phyloP scores from a whole-genome alignment of 2,329 filamentous ascomycete species.

The Ophiocordyceps australis region DNA sequence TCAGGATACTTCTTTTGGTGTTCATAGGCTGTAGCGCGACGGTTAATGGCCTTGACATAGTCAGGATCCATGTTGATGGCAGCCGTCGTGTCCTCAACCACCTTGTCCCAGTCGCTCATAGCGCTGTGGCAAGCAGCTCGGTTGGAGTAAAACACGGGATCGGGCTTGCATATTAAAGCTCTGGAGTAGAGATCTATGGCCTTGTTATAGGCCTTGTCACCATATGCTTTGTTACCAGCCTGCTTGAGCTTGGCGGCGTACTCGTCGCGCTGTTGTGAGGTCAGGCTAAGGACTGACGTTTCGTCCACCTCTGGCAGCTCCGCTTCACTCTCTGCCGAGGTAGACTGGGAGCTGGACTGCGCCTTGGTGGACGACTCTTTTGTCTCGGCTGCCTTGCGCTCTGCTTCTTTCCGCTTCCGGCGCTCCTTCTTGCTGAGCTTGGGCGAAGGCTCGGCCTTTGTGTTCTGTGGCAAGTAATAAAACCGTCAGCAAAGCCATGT shows the following conservation, averaged over 20 bases:
- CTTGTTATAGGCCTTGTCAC: conserved; percentile 78
- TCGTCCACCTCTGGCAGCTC: conserved; percentile 53
- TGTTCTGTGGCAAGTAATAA: too few relatives aligned
- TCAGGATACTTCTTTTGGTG: conserved; percentile 82
- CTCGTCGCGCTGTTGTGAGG: conserved; percentile 56
- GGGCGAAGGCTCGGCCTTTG: conserved; percentile 29
- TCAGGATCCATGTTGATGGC: conserved; percentile 85
- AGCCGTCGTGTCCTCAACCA: conserved; percentile 90
- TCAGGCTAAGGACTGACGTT: conserved; percentile 29
- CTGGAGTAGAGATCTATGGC: conserved; percentile 92
- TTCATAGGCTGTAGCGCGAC: conserved; percentile 91
- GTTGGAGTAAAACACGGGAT: conserved; percentile 98
- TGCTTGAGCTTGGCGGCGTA: conserved; percentile 87
- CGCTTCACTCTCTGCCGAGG: conserved; percentile 38
- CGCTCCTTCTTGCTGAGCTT: conserved; percentile 83
- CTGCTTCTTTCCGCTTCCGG: conserved; percentile 69
- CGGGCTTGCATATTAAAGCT: conserved; percentile 90
- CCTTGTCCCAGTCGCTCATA: conserved; percentile 82
- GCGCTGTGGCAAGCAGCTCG: conserved; percentile 95
- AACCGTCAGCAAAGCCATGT: too few relatives aligned
- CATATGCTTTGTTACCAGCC: conserved; percentile 90
- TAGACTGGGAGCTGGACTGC: conserved; percentile 27
- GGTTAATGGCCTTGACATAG: conserved; percentile 96
- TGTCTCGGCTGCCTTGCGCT: conserved; percentile 34
- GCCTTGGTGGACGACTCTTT: conserved; percentile 18